Evolutionary conservation across 2,329 filamentous ascomycete genomes (phyloP), one percentile per base, ranked within the genome.

Genomic region (Hymenoscyphus albidus): DNA sequence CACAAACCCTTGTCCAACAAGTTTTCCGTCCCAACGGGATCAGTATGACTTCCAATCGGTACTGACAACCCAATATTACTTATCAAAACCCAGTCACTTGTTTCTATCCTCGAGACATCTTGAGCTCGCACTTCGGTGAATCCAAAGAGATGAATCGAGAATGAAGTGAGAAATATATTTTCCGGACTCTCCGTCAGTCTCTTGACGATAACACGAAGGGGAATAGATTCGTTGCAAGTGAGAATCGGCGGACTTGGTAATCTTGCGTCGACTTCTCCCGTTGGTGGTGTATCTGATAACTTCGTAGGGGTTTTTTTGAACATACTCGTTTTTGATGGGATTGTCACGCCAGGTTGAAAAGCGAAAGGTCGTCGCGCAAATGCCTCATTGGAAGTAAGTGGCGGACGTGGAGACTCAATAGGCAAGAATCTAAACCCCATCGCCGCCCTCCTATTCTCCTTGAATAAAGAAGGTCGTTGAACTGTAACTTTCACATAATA

Each of bases 401-500:
- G 80, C 0, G 87, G 86, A 54, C 93, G 83, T 0, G 94, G 93
- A 5, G 92, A 91, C 76, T 99, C 95, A 70, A 98, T 94, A 4
- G 95, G 95, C 44, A 97, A 83, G 75, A 99, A 95, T 65, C 91
- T 94, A 78, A 97, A 89, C 42, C 88, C 86, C 42, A 83, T 74
- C 67, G 85, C 80, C 68, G 82, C 82, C 22, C 93, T 83, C 76
- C 92, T 90, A 73, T 97, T 97, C 78, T 97, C 93, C 74, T 94
- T 94, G 77, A 96, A 92, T 65, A 97, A 83, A 14, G 90, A 88
- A 0, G 93, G 92, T n/a, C 93, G 83, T 73, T 93, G 91, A 5
- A 98, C 88, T 0, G 95, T 98, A n/a, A 90, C 92, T 76, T 99
- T 99, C 74, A 98, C 84, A 75, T 91, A 99, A 78, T 99, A 99